A percentile compares a stretch with the other conserved stretches of the same genome.
phyloP scores from a whole-genome alignment of 768 basidiomycete species.

The Lentinus brumalis region DNA sequence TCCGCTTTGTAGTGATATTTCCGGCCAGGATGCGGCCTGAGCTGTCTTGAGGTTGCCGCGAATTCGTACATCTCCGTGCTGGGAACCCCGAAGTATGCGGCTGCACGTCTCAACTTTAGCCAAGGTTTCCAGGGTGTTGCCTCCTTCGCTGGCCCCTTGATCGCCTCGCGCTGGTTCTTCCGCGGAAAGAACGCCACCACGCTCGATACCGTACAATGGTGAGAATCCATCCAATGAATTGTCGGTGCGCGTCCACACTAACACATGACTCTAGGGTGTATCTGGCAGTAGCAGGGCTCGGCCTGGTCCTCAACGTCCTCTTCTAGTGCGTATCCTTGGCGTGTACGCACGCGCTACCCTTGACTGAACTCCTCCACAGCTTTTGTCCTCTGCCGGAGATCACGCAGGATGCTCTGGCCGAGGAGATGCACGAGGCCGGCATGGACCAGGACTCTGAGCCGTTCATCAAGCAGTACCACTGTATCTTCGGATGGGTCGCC shows the following conservation, averaged over 20 bases:
- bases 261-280: conserved; percentile 49
- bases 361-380: conserved; percentile 33
- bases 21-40: conserved; percentile 58
- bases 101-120: conserved; percentile 75
- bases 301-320: conserved; percentile 58
- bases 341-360: not conserved
- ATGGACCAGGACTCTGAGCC: conserved; percentile 47
- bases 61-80: conserved; percentile 80
- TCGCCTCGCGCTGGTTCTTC: conserved; percentile 78
- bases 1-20: conserved; percentile 23
- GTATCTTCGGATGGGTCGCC: conserved; percentile 72
- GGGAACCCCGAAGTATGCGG: conserved; percentile 68
- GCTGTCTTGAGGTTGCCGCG: conserved; percentile 70
- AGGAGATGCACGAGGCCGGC: conserved; percentile 48
- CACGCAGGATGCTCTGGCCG: conserved; percentile 61
- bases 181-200: conserved; percentile 58
- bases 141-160: conserved; percentile 72
- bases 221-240: not conserved
- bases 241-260: not conserved
- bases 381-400: conserved; percentile 73
- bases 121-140: conserved; percentile 82
- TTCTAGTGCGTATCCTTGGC: conserved; percentile 53
- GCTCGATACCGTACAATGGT: conserved; percentile 73
- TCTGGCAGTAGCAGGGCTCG: conserved; percentile 64
- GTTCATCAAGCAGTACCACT: conserved; percentile 70